phyloP scores from a whole-genome alignment of 2,329 filamentous ascomycete genomes.

The Fusarium aywerte region DNA sequence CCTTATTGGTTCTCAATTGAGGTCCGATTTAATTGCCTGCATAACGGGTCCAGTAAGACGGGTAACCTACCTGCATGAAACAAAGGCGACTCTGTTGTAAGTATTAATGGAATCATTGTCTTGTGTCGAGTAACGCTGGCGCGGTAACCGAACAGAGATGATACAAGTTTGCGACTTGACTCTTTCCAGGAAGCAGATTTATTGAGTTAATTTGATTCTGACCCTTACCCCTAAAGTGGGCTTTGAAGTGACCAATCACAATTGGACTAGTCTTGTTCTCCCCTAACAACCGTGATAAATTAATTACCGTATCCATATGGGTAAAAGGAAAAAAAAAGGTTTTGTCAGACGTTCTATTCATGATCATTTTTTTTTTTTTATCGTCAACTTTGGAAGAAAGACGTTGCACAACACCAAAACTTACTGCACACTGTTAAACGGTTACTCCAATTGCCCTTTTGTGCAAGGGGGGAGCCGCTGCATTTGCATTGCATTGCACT shows the following conservation, averaged over 20 bases:
- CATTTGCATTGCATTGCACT: neutral
- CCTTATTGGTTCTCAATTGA: neutral
- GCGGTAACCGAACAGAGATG: too few relatives aligned
- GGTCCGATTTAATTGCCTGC: neutral
- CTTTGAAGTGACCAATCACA: neutral
- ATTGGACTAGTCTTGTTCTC: neutral
- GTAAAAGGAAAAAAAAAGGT: too few relatives aligned
- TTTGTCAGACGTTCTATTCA: neutral
- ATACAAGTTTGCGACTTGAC: neutral
- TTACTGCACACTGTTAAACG: neutral
- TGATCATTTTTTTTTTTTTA: neutral
- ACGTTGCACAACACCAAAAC: neutral
- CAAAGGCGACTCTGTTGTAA: neutral
- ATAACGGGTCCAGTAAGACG: neutral
- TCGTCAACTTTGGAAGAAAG: neutral
- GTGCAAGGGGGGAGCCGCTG: neutral
- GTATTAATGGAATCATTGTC: neutral
- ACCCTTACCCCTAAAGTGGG: constrained; percentile 2
- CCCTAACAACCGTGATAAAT: constrained; percentile 10
- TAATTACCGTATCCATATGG: neutral
- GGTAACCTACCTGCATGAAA: neutral
- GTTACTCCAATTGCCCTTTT: neutral
- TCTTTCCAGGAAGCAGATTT: neutral
- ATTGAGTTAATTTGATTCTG: neutral
- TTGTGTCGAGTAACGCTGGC: neutral